phyloP scores from a whole-genome alignment of 2,329 filamentous ascomycete species.

The Aspergillus costaricaensis region DNA sequence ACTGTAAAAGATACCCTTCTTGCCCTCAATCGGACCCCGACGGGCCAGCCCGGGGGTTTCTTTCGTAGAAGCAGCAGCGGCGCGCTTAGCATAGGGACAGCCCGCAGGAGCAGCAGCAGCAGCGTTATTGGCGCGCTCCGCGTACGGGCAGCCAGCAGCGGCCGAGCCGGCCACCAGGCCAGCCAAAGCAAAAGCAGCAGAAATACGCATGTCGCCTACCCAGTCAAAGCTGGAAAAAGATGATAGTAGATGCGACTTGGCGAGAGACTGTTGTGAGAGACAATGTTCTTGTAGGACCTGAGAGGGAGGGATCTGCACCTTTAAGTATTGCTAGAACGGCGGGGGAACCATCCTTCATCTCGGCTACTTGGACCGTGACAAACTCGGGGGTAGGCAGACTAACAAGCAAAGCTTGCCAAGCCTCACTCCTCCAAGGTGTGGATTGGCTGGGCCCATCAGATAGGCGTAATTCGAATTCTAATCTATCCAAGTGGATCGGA shows the following conservation, averaged over 20 bases:
- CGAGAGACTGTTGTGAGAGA: neutral
- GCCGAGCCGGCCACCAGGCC: constrained; percentile 4
- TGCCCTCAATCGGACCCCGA: neutral
- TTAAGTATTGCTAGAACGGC: neutral
- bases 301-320: neutral
- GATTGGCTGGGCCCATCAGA: neutral
- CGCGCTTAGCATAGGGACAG: constrained; percentile 3
- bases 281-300: neutral
- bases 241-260: neutral
- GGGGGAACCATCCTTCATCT: neutral
- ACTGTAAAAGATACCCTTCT: constrained; percentile 9
- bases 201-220: constrained; percentile 1
- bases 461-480: neutral
- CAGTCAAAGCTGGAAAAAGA: neutral
- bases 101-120: neutral
- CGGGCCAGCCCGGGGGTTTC: neutral
- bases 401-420: neutral
- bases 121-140: neutral
- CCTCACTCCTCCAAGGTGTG: neutral
- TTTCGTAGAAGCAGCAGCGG: neutral
- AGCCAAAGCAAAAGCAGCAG: constrained; percentile 1
- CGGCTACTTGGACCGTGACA: neutral
- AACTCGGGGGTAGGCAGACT: neutral
- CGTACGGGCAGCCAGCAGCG: constrained; percentile 3
- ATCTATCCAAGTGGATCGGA: neutral